These are phyloP conservation scores for Emydomyces testavorans DNA, from an alignment of 2,329 filamentous ascomycete species.

Conservation along the genomic window DNA sequence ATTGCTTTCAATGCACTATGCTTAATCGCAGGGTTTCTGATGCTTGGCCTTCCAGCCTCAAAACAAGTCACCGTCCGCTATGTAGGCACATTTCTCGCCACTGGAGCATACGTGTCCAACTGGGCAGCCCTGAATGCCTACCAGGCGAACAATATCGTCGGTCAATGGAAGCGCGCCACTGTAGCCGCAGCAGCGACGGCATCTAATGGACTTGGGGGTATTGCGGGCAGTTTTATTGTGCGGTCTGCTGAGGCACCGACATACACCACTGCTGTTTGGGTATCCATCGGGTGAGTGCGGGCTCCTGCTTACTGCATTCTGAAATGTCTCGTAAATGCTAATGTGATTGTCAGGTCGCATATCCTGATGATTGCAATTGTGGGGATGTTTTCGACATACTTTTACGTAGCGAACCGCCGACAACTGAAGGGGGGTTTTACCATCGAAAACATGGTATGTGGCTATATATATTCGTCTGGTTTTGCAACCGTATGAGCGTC, in stretches of 20 bases:
- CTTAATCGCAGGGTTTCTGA: conserved; percentile 52
- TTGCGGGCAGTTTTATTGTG: conserved; percentile 57
- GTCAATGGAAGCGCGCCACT: conserved; percentile 55
- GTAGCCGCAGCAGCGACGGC: conserved; percentile 50
- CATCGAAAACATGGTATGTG: conserved; percentile 39
- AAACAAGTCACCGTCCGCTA: conserved; percentile 51
- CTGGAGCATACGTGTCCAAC: conserved; percentile 57
- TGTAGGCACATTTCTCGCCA: conserved; percentile 53
- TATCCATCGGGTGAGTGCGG: conserved; percentile 45
- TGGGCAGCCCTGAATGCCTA: conserved; percentile 57
- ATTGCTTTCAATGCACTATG: conserved; percentile 54
- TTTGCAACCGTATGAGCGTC: background rate
- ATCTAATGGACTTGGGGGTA: conserved; percentile 52
- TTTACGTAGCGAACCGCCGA: conserved; percentile 41
- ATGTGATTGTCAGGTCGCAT: conserved; percentile 37
- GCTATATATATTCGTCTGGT: background rate
- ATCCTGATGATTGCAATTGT: conserved; percentile 48
- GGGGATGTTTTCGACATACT: conserved; percentile 42
- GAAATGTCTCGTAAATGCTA: background rate
- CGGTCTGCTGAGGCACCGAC: conserved; percentile 48
- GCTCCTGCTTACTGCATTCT: background rate
- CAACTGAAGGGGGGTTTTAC: conserved; percentile 39
- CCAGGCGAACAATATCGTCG: conserved; percentile 51
- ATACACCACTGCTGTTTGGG: conserved; percentile 56
- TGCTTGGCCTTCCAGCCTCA: conserved; percentile 48